Evolutionary conservation across 768 basidiomycete genomes (phyloP), one percentile per base, ranked within the genome.

Genomic region (Tulasnella sp.): DNA sequence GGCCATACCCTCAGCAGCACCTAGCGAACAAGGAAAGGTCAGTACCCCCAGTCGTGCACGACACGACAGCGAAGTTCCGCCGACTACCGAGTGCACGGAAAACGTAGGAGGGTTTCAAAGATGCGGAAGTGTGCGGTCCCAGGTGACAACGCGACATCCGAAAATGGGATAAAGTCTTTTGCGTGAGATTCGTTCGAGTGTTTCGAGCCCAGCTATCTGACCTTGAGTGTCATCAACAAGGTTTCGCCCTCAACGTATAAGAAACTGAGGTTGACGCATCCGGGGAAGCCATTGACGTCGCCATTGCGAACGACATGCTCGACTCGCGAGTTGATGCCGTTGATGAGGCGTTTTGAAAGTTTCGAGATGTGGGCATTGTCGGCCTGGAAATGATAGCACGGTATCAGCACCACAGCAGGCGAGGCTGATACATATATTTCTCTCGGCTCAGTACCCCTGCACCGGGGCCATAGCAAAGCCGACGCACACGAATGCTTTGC

Each of bases 81-180:
- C 31, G 52, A 77, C 86, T 81, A 90, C 94, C 96, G 67, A 99
- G 88, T 3, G 97, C 97, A 72, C 97, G 91, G 40, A 99, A 89
- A 4, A 99, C 97, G 82, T 99, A 99, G 31, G 96, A 98, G 9
- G 97, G 97, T 83, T 99, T 97, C 74, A 99, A 86, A 9, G 97
- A 99, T 11, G 97, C 97, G 0, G 97, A 99, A 40, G 97, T 99
- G 99, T 9, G 97, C 97, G 81, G 95, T 97, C 49, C 97, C 97
- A 8, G 97, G 99, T 7, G 97, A 99, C 67, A 99, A 87, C 4
- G 97, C 97, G 78, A 99, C 93, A 81, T 99, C 94, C 94, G 95
- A 80, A 29, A 70, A 34, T 34, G 0, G 42, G 17, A 42, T 8
- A 34, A 29, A 58, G n/a, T 31, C 77, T 74, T 67, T 22, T 11